These are phyloP conservation scores for Scedosporium minutisporum DNA, from an alignment of 2,329 filamentous ascomycete genomes.

Conservation along the genomic window DNA sequence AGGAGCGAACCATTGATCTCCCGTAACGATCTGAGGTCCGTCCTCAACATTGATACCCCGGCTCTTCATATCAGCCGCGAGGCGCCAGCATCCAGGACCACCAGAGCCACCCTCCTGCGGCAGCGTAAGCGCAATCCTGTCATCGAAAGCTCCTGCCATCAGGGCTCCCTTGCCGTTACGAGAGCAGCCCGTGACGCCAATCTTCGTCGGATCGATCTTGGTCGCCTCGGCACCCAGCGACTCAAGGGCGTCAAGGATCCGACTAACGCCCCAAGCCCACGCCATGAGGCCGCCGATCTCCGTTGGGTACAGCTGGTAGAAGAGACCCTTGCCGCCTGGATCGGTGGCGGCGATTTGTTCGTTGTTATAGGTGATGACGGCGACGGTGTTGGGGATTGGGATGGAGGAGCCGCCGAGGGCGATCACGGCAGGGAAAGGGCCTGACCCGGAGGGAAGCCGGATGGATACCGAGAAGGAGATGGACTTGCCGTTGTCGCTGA, in stretches of 20 bases:
- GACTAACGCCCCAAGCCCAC: slow-evolving; percentile 40
- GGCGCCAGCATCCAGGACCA: slow-evolving; percentile 38
- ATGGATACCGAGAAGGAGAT: slow-evolving; percentile 22
- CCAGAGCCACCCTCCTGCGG: slow-evolving; percentile 39
- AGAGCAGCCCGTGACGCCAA: slow-evolving; percentile 40
- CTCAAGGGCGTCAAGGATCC: slow-evolving; percentile 38
- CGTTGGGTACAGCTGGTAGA: slow-evolving; percentile 39
- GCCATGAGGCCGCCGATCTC: slow-evolving; percentile 35
- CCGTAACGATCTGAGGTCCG: slow-evolving; percentile 37
- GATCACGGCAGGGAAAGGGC: slow-evolving; percentile 38
- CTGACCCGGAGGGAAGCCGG: slow-evolving; percentile 19
- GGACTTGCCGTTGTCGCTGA: slow-evolving; percentile 21
- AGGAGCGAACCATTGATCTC: slow-evolving; percentile 43
- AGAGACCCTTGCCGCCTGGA: slow-evolving; percentile 31
- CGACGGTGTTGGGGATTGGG: slow-evolving; percentile 34
- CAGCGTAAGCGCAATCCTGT: slow-evolving; percentile 36
- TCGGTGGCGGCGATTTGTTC: slow-evolving; percentile 29
- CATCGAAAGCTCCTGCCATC: slow-evolving; percentile 33
- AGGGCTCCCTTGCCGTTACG: slow-evolving; percentile 42
- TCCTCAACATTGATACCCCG: slow-evolving; percentile 39
- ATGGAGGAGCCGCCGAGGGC: slow-evolving; percentile 33
- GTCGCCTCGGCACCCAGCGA: slow-evolving; percentile 20
- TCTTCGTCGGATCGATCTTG: slow-evolving; percentile 23
- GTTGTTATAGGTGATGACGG: slow-evolving; percentile 38
- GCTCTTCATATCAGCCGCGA: slow-evolving; percentile 22